These are phyloP conservation scores for Pseudoneurospora amorphoporcata DNA, from an alignment of 495 filamentous ascomycete species.

Conservation along the genomic window DNA sequence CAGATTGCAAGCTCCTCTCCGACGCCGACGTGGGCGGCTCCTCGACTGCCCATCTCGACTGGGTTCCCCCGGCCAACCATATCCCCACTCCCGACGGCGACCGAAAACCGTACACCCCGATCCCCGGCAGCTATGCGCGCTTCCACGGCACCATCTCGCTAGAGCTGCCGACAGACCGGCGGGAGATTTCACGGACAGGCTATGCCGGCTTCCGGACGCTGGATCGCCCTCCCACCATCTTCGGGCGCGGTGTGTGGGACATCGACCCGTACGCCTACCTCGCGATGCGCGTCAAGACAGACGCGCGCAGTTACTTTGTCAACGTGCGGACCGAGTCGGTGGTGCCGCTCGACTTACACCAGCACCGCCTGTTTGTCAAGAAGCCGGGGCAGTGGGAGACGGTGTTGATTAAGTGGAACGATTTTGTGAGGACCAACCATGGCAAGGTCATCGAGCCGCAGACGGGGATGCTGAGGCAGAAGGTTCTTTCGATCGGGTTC, in stretches of 20 bases:
- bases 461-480: slow-evolving; percentile 72
- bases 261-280: slow-evolving; percentile 82
- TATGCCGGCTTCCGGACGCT: slow-evolving; percentile 81
- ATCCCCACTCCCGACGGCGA: slow-evolving; percentile 34
- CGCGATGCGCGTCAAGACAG: slow-evolving; percentile 80
- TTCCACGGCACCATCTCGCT: slow-evolving; percentile 87
- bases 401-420: slow-evolving; percentile 73
- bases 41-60: slow-evolving; percentile 64
- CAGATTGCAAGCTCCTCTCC: slow-evolving; percentile 70
- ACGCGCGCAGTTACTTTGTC: slow-evolving; percentile 85
- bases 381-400: slow-evolving; percentile 87
- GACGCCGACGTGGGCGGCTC: slow-evolving; percentile 80
- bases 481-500: slow-evolving; percentile 75
- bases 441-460: slow-evolving; percentile 87
- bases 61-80: slow-evolving; percentile 48
- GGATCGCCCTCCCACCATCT: slow-evolving; percentile 52
- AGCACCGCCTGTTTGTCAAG: slow-evolving; percentile 80
- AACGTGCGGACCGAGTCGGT: slow-evolving; percentile 93
- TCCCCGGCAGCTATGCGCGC: slow-evolving; percentile 41
- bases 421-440: slow-evolving; percentile 91
- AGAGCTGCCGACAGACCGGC: slow-evolving; percentile 62
- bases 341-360: slow-evolving; percentile 86
- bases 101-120: slow-evolving; percentile 24
- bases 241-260: slow-evolving; percentile 76
- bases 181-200: slow-evolving; percentile 61